Conservation (phyloP, 352 stramenopile genomes). For the Phytophthora tentaculata region DNA sequence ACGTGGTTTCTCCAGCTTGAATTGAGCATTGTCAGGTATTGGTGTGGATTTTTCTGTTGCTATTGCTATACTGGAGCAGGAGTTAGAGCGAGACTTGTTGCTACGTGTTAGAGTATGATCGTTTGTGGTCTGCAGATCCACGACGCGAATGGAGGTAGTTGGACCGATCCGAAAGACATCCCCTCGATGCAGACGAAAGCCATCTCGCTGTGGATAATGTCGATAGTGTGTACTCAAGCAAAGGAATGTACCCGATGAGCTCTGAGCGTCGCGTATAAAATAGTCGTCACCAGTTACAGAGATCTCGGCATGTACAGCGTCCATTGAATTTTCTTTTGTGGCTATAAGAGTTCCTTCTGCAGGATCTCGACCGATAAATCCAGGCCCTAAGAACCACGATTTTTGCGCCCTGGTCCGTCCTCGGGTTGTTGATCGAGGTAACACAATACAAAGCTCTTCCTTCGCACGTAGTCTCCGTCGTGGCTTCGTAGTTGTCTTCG, state of each 20-base stretch:
- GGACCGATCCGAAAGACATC: conserved; percentile 59
- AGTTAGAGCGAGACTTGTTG: conserved; percentile 1
- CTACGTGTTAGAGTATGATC: neutral
- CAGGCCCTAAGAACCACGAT: conserved; percentile 66
- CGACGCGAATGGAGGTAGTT: conserved; percentile 42
- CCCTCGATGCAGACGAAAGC: conserved; percentile 58
- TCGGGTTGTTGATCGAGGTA: conserved; percentile 33
- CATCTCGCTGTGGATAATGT: conserved; percentile 72
- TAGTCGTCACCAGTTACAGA: conserved; percentile 70
- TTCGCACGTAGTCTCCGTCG: conserved; percentile 45
- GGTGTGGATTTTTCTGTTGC: conserved; percentile 5
- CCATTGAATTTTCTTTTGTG: conserved; percentile 70
- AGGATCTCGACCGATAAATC: conserved; percentile 65
- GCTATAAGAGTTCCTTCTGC: conserved; percentile 52
- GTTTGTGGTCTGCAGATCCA: conserved; percentile 33
- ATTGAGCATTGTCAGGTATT: conserved; percentile 4
- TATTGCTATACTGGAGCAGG: conserved; percentile 9
- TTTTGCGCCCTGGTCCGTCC: conserved; percentile 44
- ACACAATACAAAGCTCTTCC: conserved; percentile 67
- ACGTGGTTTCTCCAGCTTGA: conserved; percentile 14
- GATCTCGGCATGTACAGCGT: conserved; percentile 69
- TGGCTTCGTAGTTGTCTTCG: conserved; percentile 12
- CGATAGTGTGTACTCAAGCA: conserved; percentile 75
- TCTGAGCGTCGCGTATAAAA: conserved; percentile 57
- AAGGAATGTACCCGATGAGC: conserved; percentile 61